These are phyloP conservation scores for Pichia sp. DNA, from an alignment of 1,139 yeast species.

Conservation along the genomic window DNA sequence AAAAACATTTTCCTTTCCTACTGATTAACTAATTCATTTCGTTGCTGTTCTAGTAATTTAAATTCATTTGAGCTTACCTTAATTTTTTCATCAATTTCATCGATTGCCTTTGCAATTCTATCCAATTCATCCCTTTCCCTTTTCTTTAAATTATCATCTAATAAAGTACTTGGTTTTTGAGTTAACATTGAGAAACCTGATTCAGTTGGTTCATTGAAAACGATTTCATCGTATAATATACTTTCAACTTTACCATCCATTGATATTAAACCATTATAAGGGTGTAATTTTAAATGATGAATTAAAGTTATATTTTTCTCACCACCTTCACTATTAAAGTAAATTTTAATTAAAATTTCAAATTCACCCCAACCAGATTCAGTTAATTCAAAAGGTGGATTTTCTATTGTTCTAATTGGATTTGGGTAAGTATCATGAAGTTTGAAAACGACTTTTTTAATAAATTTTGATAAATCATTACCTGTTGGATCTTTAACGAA, in stretches of 20 bases:
- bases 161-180: slow-evolving; percentile 60
- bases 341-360: slow-evolving; percentile 81
- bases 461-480: slow-evolving; percentile 73
- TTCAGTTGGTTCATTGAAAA: slow-evolving; percentile 95
- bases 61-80: slow-evolving; percentile 46
- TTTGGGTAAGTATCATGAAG: slow-evolving; percentile 90
- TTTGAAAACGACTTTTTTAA: slow-evolving; percentile 89
- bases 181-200: slow-evolving; percentile 74
- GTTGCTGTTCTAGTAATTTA: slow-evolving; percentile 39
- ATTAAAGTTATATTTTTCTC: slow-evolving; percentile 84
- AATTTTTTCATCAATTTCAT: slow-evolving; percentile 52
- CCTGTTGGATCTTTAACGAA: slow-evolving; percentile 80
- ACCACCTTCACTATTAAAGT: slow-evolving; percentile 75
- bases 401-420: slow-evolving; percentile 74
- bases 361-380: slow-evolving; percentile 99
- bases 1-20: too few species aligned
- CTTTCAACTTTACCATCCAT: slow-evolving; percentile 47
- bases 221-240: slow-evolving; percentile 80
- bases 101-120: slow-evolving; percentile 59
- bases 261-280: slow-evolving; percentile 37
- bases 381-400: slow-evolving; percentile 90
- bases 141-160: slow-evolving; percentile 44
- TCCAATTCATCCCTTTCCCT: slow-evolving; percentile 75
- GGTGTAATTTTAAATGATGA: slow-evolving; percentile 88
- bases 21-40: slow-evolving; percentile 19